A percentile compares a stretch with the other conserved stretches of the same genome.
phyloP scores from a whole-genome alignment of 805 yeast species.

The Kregervanrija delftensis region DNA sequence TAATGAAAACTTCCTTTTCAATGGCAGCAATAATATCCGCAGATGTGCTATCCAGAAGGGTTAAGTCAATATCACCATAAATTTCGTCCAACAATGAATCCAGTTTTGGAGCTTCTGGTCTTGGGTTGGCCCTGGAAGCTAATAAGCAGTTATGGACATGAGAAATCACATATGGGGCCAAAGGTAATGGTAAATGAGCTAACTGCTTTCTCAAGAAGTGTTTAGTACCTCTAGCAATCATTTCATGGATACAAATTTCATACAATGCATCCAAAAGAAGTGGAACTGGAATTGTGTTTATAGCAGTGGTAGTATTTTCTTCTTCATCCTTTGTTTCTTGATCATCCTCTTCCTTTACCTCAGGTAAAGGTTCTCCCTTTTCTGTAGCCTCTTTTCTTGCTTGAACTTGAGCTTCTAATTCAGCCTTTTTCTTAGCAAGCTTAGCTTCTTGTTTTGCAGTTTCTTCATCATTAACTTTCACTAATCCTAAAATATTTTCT shows the following conservation, averaged over 20 bases:
- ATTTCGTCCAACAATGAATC: conserved; percentile 36
- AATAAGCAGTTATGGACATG: conserved; percentile 69
- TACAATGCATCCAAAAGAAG: conserved; percentile 43
- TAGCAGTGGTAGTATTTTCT: conserved; percentile 26
- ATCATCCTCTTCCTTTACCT: conserved; percentile 24
- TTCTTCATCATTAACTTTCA: conserved; percentile 24
- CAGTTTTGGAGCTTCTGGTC: conserved; percentile 34
- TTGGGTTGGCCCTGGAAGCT: conserved; percentile 39
- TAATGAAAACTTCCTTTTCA: conserved; percentile 43
- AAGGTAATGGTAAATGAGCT: conserved; percentile 39
- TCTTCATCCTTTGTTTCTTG: conserved; percentile 28
- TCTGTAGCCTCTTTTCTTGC: conserved; percentile 10
- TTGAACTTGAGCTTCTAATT: conserved; percentile 24
- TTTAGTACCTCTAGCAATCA: conserved; percentile 74
- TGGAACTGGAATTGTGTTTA: conserved; percentile 35
- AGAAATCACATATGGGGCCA: conserved; percentile 54
- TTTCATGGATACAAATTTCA: conserved; percentile 50
- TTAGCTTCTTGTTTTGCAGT: conserved; percentile 22
- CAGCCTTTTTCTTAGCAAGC: conserved; percentile 23
- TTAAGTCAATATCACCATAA: conserved; percentile 34
- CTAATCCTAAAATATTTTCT: conserved; percentile 25
- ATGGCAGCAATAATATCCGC: conserved; percentile 38
- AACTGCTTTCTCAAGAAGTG: conserved; percentile 55
- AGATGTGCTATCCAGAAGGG: conserved; percentile 39
- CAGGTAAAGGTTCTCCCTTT: conserved; percentile 14